Base-by-base conservation (phyloP, 257 asterid genomes). In the Salvia rosmarinus region DNA sequence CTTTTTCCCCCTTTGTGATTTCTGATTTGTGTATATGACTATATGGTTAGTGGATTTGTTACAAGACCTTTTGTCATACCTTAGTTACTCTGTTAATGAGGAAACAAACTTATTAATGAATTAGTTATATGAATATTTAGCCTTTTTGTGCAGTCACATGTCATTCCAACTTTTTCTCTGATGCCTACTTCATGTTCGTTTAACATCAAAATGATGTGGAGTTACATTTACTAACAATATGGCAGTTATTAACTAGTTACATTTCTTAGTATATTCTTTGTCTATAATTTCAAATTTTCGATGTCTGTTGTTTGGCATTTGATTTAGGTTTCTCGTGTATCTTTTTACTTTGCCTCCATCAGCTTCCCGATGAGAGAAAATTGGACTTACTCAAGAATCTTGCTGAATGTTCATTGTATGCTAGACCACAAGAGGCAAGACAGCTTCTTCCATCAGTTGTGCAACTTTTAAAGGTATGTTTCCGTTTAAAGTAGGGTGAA, bases 351-450 rank as follows among this genome's bases (percentile, higher is more conserved):
- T 70, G 43, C 39, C 47, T 67, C 61, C 80, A 35, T 56, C 95
- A 94, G 99, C 90, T 94, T 68, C 87, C 96, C n/a, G 97, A 91
- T 63, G 89, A 85, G 50, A 76, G 85, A 65, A 94, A 83, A 77
- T 43, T 89, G 67, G 97, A 87, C 78, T 81, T 94, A 83, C 95
- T 94, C 70, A 91, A 88, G 91, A 88, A 71, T 75, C 82, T 94
- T 67, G 95, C 99, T 9, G 99, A 91, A 70, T 89, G 91, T 78
- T 94, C 99, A 35, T 77, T 67, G 44, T 91, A 83, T 86, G 96
- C 91, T 67, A 86, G 76, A 69, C 87, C 99, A 44, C 97, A 79
- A 80, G 99, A 89, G 77, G 83, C 99, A 16, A 91, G 97, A 44
- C 96, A 77, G 79, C 85, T 91, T 79, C 96, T 91, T 76, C 96